A percentile compares a stretch with the other conserved stretches of the same genome.
Evolutionary conservation across 2,329 filamentous ascomycete species (phyloP).

Genomic region (Grosmannia serpens): DNA sequence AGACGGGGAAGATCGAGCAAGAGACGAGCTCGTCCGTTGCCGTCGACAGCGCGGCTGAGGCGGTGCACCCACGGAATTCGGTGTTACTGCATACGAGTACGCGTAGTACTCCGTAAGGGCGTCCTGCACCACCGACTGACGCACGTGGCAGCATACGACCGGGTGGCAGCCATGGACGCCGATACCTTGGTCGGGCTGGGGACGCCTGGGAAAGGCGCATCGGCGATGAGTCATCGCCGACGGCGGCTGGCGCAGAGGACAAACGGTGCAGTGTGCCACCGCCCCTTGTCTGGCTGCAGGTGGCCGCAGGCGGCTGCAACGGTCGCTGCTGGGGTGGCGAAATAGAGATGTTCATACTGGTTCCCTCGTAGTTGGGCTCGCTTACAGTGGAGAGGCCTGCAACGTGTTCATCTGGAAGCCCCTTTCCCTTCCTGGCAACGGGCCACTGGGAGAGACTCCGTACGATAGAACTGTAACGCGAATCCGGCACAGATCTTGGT

Average conservation of each 20-base stretch:
- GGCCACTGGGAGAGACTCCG: neutral
- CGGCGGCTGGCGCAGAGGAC: too few species aligned
- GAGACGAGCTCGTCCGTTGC: slow-evolving; percentile 12
- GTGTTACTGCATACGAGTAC: neutral
- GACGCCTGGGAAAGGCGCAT: neutral
- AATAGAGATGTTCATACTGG: neutral
- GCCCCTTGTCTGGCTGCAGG: neutral
- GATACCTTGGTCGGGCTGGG: neutral
- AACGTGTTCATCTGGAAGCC: neutral
- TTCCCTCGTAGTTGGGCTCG: neutral
- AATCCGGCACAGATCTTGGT: neutral
- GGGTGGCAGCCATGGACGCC: neutral
- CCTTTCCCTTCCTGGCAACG: neutral
- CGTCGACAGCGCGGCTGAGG: neutral
- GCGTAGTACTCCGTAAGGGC: neutral
- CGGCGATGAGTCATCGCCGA: neutral
- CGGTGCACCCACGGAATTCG: too few species aligned
- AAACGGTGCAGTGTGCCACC: too few species aligned
- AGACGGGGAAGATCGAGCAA: slow-evolving; percentile 21
- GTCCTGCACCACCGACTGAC: neutral
- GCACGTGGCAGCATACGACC: neutral
- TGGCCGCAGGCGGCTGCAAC: neutral
- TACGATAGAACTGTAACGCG: neutral
- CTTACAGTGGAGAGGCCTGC: neutral
- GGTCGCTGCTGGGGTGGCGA: neutral